Evolutionary conservation across 2,329 filamentous ascomycete species (phyloP).

Genomic region (Penicillium sp.): DNA sequence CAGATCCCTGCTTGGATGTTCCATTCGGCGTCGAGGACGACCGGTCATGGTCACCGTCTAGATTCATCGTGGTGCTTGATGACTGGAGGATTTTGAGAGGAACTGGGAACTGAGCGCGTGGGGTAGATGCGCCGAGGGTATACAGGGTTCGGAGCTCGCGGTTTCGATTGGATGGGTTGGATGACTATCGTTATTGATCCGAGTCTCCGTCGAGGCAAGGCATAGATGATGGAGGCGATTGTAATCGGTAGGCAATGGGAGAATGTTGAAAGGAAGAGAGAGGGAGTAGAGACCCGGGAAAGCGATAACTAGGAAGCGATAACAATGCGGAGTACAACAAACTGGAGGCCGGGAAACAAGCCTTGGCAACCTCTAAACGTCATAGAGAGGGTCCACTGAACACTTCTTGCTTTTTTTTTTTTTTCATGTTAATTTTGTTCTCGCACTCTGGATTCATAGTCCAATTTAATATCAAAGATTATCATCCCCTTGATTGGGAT

Average conservation of each 20-base stretch:
- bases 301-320: constrained; percentile 25
- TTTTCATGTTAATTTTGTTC: background rate
- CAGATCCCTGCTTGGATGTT: constrained; percentile 29
- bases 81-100: constrained; percentile 18
- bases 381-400: constrained; percentile 25
- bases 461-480: background rate
- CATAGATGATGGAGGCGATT: background rate
- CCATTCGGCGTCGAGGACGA: constrained; percentile 37
- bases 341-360: constrained; percentile 10
- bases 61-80: constrained; percentile 23
- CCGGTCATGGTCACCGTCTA: constrained; percentile 33
- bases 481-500: background rate
- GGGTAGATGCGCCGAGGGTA: constrained; percentile 7
- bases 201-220: background rate
- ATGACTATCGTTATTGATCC: background rate
- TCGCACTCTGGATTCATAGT: background rate
- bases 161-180: background rate
- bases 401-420: constrained; percentile 11
- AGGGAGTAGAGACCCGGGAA: constrained; percentile 14
- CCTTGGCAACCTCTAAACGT: constrained; percentile 28
- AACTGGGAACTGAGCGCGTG: constrained; percentile 27
- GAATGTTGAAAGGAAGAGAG: background rate
- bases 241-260: constrained; percentile 3
- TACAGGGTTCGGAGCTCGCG: background rate
- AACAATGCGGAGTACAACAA: constrained; percentile 26